These are phyloP conservation scores for Heliamphora exappendiculata DNA, from an alignment of 148 eudicot genomes.

Conservation along the genomic window DNA sequence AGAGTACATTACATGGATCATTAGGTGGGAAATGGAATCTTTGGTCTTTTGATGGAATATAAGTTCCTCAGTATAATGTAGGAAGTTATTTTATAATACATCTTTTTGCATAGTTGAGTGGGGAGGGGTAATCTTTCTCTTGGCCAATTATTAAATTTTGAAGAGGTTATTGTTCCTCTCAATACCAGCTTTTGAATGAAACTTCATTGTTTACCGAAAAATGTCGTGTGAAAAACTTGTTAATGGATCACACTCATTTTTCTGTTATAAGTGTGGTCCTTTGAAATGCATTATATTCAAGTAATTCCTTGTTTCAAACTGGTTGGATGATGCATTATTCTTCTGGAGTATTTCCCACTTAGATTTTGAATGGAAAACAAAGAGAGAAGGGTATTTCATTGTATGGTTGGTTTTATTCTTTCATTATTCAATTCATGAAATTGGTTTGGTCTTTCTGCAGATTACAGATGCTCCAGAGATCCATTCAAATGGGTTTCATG, in stretches of 20 bases:
- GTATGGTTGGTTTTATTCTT: background rate
- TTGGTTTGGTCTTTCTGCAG: constrained; percentile 36
- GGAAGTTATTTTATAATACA: background rate
- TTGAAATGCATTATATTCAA: background rate
- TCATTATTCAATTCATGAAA: background rate
- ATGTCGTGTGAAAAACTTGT: background rate
- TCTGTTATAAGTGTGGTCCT: background rate
- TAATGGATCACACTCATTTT: background rate
- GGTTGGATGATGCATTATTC: background rate
- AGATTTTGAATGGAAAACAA: background rate
- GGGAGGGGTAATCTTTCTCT: background rate
- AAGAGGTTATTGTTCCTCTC: too few species aligned
- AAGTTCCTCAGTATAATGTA: background rate
- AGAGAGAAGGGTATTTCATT: background rate
- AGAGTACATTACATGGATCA: background rate
- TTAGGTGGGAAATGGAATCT: background rate
- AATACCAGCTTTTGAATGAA: background rate
- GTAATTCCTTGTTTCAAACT: background rate
- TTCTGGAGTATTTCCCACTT: background rate
- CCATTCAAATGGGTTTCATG: constrained; percentile 94
- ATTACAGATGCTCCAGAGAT: constrained; percentile 98
- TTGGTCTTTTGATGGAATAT: background rate
- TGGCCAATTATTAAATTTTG: background rate
- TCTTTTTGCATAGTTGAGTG: background rate
- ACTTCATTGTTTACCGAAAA: background rate